These are phyloP conservation scores for Pinus taeda DNA, from an alignment of 75 land plant species.

Conservation along the genomic window DNA sequence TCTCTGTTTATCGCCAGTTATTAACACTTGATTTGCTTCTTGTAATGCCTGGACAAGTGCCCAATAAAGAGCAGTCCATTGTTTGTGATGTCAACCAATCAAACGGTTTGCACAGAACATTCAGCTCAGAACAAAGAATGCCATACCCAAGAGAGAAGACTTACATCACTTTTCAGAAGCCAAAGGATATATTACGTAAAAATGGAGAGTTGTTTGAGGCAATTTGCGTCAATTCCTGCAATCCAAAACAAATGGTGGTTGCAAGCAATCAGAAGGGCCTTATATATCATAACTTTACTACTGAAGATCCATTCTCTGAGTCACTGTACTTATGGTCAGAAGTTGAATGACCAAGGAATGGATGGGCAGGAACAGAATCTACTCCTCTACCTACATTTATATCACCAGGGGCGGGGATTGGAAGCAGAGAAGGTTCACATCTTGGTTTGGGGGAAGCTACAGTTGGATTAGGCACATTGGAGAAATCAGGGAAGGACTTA, in stretches of 20 bases:
- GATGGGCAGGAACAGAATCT: slow-evolving; percentile 88
- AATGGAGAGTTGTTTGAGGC: too few relatives aligned
- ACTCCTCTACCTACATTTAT: slow-evolving; percentile 77
- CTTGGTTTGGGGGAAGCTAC: slow-evolving; percentile 87
- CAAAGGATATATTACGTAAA: too few relatives aligned
- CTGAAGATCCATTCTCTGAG: slow-evolving; percentile 22
- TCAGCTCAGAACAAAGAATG: too few relatives aligned
- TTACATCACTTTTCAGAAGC: too few relatives aligned
- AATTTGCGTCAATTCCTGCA: slow-evolving; percentile 72
- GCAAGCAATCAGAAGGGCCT: slow-evolving; percentile 88
- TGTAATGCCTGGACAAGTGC: too few relatives aligned
- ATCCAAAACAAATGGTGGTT: slow-evolving; percentile 73
- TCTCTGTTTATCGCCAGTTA: too few relatives aligned
- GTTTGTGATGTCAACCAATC: too few relatives aligned
- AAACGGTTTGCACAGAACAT: too few relatives aligned
- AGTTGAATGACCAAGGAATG: slow-evolving; percentile 92
- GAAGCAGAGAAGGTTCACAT: slow-evolving; percentile 59
- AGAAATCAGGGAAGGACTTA: slow-evolving; percentile 54
- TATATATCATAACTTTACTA: slow-evolving; percentile 52
- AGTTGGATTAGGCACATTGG: slow-evolving; percentile 47
- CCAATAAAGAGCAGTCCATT: too few relatives aligned
- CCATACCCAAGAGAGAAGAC: too few relatives aligned
- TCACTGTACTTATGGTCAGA: slow-evolving; percentile 68
- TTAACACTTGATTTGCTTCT: too few relatives aligned
- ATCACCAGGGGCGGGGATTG: slow-evolving; percentile 70